Percentiles rank a stretch among this genome's conserved stretches.
phyloP scores from a whole-genome alignment of 2,329 filamentous ascomycete species.

The Calonectria hongkongensis region DNA sequence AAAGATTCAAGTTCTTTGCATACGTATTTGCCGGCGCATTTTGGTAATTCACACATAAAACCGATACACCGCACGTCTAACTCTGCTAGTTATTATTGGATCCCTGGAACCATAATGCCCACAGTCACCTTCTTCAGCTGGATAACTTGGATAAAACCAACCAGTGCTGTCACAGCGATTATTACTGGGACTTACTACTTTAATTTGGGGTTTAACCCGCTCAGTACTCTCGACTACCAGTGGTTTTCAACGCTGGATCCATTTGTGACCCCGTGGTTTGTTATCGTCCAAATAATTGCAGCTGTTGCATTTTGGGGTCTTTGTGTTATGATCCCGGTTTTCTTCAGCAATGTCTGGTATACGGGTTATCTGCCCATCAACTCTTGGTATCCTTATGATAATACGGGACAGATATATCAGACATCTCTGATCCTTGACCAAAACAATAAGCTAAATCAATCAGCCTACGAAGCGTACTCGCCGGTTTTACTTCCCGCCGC shows the following conservation, averaged over 20 bases:
- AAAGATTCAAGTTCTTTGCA: constrained; percentile 78
- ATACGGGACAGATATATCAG: constrained; percentile 76
- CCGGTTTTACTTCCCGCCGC: constrained; percentile 58
- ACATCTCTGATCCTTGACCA: constrained; percentile 74
- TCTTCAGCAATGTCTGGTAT: neutral
- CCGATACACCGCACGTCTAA: neutral
- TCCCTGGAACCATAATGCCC: constrained; percentile 76
- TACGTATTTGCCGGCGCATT: constrained; percentile 71
- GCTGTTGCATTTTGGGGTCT: constrained; percentile 57
- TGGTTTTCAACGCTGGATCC: constrained; percentile 69
- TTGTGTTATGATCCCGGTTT: neutral
- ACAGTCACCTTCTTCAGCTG: constrained; percentile 77
- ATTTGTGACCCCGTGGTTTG: constrained; percentile 71
- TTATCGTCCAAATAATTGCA: constrained; percentile 70
- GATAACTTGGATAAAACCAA: constrained; percentile 62
- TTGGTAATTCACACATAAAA: constrained; percentile 43
- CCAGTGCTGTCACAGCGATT: constrained; percentile 73
- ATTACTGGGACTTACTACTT: constrained; percentile 75
- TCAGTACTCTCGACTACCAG: constrained; percentile 73
- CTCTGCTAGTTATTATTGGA: constrained; percentile 70
- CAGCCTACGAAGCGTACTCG: constrained; percentile 79
- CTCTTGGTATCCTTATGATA: constrained; percentile 67
- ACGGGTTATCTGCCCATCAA: neutral
- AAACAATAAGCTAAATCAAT: constrained; percentile 74
- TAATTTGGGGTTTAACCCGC: constrained; percentile 74